Conservation (phyloP, 2,329 filamentous ascomycete species). For the Drechslerella coelobrocha region DNA sequence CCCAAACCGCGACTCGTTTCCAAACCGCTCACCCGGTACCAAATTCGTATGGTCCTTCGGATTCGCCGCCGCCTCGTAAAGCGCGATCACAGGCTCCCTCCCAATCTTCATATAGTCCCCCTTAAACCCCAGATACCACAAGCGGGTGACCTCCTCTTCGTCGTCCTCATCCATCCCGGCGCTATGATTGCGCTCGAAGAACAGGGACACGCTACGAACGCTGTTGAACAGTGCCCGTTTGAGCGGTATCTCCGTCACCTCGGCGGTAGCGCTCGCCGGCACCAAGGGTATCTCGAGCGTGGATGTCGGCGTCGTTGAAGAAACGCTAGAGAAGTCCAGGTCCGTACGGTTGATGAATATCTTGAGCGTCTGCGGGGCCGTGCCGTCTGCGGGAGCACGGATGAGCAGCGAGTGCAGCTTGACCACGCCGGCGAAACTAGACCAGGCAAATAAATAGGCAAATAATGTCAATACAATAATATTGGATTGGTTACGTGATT, state of each 20-base stretch:
- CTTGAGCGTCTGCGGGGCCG: slow-evolving; percentile 81
- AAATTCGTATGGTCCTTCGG: slow-evolving; percentile 76
- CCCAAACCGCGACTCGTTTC: slow-evolving; percentile 30
- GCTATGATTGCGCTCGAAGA: slow-evolving; percentile 86
- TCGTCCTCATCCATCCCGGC: no score
- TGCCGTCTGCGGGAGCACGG: slow-evolving; percentile 73
- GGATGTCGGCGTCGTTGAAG: slow-evolving; percentile 74
- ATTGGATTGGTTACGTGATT: background rate
- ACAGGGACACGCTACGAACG: slow-evolving; percentile 80
- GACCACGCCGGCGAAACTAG: slow-evolving; percentile 84
- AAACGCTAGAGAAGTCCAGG: slow-evolving; percentile 80
- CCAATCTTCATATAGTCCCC: slow-evolving; percentile 91
- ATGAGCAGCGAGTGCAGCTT: slow-evolving; percentile 89
- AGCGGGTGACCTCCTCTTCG: slow-evolving; percentile 77
- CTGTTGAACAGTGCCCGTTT: slow-evolving; percentile 87
- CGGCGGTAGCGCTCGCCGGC: slow-evolving; percentile 61
- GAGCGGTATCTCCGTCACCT: slow-evolving; percentile 85
- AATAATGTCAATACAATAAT: slow-evolving; percentile 8
- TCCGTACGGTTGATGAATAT: slow-evolving; percentile 86
- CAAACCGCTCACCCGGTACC: slow-evolving; percentile 51
- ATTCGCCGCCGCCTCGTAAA: slow-evolving; percentile 94
- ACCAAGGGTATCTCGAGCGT: slow-evolving; percentile 76
- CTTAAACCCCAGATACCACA: slow-evolving; percentile 89
- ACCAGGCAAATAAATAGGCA: slow-evolving; percentile 4
- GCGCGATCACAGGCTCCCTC: slow-evolving; percentile 79